Evolutionary conservation across 768 basidiomycete genomes (phyloP).

Genomic region (Russula lepida): DNA sequence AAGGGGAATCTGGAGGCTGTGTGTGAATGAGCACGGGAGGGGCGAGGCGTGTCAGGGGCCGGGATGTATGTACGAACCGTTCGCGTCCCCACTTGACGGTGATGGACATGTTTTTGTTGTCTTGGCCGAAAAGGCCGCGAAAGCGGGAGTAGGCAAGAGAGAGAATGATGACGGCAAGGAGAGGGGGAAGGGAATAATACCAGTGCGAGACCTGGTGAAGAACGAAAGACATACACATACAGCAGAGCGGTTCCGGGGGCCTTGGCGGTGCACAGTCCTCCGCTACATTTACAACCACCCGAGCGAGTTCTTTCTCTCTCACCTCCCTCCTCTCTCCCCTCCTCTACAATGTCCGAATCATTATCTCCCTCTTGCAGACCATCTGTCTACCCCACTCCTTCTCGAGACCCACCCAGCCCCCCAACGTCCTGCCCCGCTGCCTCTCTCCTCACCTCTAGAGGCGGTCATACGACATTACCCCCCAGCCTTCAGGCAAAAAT

Average conservation of each 20-base stretch:
- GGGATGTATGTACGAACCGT: constrained; percentile 25
- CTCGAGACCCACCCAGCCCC: constrained; percentile 16
- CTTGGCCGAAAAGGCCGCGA: constrained; percentile 21
- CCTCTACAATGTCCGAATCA: constrained; percentile 25
- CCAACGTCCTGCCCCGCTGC: constrained; percentile 27
- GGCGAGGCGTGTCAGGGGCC: constrained; percentile 5
- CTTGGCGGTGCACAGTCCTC: not conserved
- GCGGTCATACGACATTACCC: constrained; percentile 57
- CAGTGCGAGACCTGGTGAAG: not conserved
- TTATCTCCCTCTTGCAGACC: constrained; percentile 18
- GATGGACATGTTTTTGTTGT: constrained; percentile 11
- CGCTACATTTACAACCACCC: constrained; percentile 8
- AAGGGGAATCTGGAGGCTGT: constrained; percentile 43
- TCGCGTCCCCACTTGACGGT: constrained; percentile 45
- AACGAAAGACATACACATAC: not conserved
- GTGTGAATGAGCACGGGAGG: constrained; percentile 5
- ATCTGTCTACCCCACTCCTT: constrained; percentile 13
- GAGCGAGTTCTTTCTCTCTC: not conserved
- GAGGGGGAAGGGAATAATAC: not conserved
- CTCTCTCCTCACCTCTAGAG: constrained; percentile 38
- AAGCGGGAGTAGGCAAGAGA: constrained; percentile 25
- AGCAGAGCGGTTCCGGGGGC: not conserved
- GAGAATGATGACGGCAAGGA: constrained; percentile 25
- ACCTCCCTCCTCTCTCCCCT: constrained; percentile 20
- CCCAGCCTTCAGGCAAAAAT: constrained; percentile 89